A percentile compares a stretch with the other conserved stretches of the same genome.
Evolutionary conservation across 805 yeast genomes (phyloP).

Genomic region (Jamesozyma lodderae): DNA sequence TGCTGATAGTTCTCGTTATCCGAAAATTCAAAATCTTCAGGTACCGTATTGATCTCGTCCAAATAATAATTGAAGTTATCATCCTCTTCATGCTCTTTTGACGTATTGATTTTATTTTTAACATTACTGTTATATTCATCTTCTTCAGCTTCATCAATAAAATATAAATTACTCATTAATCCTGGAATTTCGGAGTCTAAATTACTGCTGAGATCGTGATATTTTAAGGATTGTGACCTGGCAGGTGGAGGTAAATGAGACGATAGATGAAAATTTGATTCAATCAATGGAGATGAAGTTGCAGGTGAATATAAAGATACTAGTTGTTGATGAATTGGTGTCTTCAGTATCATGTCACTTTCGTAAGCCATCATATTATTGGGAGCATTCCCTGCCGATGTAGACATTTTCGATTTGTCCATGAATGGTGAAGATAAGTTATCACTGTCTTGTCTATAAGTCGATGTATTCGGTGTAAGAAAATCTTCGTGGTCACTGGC

Average conservation of each 20-base stretch:
- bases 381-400: too few species aligned
- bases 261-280: not conserved
- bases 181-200: slow-evolving; percentile 33
- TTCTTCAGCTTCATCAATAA: slow-evolving; percentile 30
- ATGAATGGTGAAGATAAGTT: not conserved
- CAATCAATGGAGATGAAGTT: not conserved
- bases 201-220: slow-evolving; percentile 31
- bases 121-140: slow-evolving; percentile 23
- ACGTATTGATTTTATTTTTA: slow-evolving; percentile 9
- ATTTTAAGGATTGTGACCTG: slow-evolving; percentile 28
- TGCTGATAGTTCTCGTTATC: slow-evolving; percentile 7
- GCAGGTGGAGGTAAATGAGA: slow-evolving; percentile 19
- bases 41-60: slow-evolving; percentile 44
- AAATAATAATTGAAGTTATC: slow-evolving; percentile 38
- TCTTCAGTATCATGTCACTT: not conserved
- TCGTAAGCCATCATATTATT: too few species aligned
- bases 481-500: not conserved
- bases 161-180: slow-evolving; percentile 26
- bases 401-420: too few species aligned
- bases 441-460: too few species aligned
- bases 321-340: not conserved
- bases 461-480: too few species aligned
- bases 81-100: slow-evolving; percentile 34
- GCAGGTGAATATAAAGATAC: not conserved
- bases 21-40: slow-evolving; percentile 35